Evolutionary conservation across 106 monocot species (phyloP).

Genomic region (Acorus calamus): DNA sequence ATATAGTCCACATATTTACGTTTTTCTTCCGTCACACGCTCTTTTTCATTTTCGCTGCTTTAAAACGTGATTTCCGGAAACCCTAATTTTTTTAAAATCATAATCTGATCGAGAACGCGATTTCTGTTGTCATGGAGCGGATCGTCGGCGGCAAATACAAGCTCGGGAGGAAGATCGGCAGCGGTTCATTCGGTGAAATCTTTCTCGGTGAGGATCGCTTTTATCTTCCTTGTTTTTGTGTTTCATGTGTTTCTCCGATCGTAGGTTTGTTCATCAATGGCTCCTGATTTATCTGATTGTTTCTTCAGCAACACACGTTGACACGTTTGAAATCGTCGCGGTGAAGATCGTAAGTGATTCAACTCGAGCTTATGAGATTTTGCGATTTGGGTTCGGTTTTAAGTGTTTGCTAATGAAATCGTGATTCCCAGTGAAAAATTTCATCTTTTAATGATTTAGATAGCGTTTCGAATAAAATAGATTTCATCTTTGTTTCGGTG

Average conservation of each 20-base stretch:
- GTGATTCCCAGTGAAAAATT: too few relatives aligned
- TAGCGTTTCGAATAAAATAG: too few relatives aligned
- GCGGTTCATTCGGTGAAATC: slow-evolving; percentile 93
- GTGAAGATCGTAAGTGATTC: slow-evolving; percentile 78
- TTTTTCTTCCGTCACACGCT: too few relatives aligned
- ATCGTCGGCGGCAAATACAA: slow-evolving; percentile 82
- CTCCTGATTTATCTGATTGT: neutral
- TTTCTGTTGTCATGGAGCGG: slow-evolving; percentile 42
- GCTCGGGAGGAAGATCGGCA: slow-evolving; percentile 89
- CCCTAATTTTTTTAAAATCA: too few relatives aligned
- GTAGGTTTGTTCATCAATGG: neutral
- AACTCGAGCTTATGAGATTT: neutral
- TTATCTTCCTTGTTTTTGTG: neutral
- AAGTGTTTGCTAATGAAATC: too few relatives aligned
- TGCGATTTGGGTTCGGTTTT: neutral
- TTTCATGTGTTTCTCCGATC: neutral
- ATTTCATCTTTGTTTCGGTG: too few relatives aligned
- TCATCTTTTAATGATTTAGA: too few relatives aligned
- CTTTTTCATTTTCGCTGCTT: too few relatives aligned
- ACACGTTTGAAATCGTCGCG: slow-evolving; percentile 87
- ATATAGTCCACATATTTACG: too few relatives aligned
- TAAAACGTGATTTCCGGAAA: too few relatives aligned
- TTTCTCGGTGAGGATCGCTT: slow-evolving; percentile 44
- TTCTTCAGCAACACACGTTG: slow-evolving; percentile 69
- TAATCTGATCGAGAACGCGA: too few relatives aligned